phyloP scores from a whole-genome alignment of 2,329 filamentous ascomycete species.

The Penicillium sp. region DNA sequence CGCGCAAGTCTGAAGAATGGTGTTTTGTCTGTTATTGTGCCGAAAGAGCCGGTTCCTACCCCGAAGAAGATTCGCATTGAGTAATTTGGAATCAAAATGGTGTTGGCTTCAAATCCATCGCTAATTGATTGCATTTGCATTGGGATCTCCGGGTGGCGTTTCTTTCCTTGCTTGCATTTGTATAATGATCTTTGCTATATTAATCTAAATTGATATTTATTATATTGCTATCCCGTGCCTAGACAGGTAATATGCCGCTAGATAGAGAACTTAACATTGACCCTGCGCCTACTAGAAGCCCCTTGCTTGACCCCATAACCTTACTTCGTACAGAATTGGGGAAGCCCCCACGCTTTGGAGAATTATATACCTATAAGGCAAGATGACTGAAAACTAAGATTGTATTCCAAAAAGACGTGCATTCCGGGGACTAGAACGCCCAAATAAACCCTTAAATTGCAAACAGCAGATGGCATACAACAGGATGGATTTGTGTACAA shows the following conservation, averaged over 20 bases:
- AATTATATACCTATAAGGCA: not conserved
- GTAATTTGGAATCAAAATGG: conserved; percentile 33
- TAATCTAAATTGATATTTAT: not conserved
- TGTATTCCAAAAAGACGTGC: not conserved
- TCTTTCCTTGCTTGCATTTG: not conserved
- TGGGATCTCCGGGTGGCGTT: not conserved
- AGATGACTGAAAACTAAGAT: not conserved
- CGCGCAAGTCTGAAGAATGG: conserved; percentile 60
- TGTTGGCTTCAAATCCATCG: not conserved
- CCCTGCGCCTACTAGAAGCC: not conserved
- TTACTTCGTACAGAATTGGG: not conserved
- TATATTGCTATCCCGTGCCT: not conserved
- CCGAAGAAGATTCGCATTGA: conserved; percentile 55
- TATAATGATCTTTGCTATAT: not conserved
- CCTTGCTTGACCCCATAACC: conserved; percentile 1
- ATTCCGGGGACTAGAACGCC: not conserved
- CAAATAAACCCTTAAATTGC: not conserved
- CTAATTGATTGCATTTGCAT: conserved; percentile 8
- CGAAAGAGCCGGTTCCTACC: conserved; percentile 52
- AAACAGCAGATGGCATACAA: not conserved
- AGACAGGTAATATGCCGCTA: conserved; percentile 3
- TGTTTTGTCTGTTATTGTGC: conserved; percentile 55
- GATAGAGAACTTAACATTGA: not conserved
- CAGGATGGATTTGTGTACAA: conserved; percentile 10
- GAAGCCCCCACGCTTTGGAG: not conserved